A percentile compares a stretch with the other conserved stretches of the same genome.
Evolutionary conservation across 2,329 filamentous ascomycete genomes (phyloP).

Genomic region (Colletotrichum cuscutae): DNA sequence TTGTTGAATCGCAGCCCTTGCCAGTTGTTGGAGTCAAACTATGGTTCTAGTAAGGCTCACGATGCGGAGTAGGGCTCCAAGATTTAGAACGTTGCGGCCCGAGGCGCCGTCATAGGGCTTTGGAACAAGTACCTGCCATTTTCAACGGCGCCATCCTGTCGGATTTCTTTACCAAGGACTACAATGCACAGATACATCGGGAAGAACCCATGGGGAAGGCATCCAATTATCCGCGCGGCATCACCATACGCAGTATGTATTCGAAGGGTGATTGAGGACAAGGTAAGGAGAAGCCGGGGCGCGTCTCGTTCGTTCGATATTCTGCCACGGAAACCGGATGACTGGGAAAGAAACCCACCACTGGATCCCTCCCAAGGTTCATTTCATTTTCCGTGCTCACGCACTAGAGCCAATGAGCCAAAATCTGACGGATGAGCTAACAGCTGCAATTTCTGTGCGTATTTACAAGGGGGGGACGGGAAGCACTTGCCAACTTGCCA

Average conservation of each 20-base stretch:
- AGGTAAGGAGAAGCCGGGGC: neutral
- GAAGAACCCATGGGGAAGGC: neutral
- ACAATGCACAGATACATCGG: neutral
- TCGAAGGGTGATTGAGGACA: neutral
- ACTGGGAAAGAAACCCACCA: neutral
- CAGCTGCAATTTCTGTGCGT: neutral
- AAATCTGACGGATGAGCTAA: neutral
- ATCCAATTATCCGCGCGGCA: neutral
- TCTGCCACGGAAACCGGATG: neutral
- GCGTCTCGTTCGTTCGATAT: neutral
- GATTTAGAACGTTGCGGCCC: no score
- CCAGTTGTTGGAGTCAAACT: no score
- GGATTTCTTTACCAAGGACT: neutral
- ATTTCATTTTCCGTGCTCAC: neutral
- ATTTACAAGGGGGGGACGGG: neutral
- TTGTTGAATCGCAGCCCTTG: no score
- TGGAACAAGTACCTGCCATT: neutral
- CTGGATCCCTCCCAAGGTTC: neutral
- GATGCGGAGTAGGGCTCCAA: no score
- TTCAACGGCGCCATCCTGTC: neutral
- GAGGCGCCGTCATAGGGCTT: neutral
- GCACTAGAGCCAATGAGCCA: neutral
- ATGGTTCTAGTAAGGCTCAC: no score
- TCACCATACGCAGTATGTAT: neutral
- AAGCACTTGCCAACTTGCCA: neutral